Percentiles rank a stretch among this genome's conserved stretches.
Evolutionary conservation across 78 protist genomes (phyloP).

Genomic region (Emiliania huxleyi): DNA sequence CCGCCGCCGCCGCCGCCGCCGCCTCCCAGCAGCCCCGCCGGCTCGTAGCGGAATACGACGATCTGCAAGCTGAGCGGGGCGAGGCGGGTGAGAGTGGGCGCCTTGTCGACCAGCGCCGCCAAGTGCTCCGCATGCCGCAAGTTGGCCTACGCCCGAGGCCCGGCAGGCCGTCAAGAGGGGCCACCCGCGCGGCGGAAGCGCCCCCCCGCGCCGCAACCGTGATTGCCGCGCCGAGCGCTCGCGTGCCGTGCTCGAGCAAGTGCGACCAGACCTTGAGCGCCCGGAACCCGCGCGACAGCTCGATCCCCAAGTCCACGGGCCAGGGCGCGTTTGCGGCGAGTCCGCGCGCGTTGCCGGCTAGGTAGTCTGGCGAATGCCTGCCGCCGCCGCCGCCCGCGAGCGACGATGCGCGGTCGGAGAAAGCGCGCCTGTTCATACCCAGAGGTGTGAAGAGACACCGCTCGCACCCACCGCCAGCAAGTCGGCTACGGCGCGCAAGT

Average conservation of each 20-base stretch:
- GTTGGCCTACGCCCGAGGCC: too few relatives aligned
- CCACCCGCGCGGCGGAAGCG: too few relatives aligned
- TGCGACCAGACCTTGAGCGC: conserved; percentile 7
- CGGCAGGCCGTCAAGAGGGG: too few relatives aligned
- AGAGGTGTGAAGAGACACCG: too few relatives aligned
- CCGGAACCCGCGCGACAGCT: neutral
- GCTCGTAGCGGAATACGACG: neutral
- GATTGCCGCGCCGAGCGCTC: neutral
- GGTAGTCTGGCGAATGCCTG: neutral
- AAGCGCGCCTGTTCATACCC: too few relatives aligned
- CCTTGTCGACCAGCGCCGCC: neutral
- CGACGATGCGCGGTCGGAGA: too few relatives aligned
- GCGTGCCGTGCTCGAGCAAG: neutral
- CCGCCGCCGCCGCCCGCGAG: neutral
- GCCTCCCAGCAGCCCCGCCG: too few relatives aligned
- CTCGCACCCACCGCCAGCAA: too few relatives aligned
- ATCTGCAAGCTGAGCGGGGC: neutral
- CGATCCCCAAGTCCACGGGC: neutral
- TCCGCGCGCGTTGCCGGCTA: neutral
- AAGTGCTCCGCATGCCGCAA: neutral
- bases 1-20: too few relatives aligned
- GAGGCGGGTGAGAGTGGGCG: neutral
- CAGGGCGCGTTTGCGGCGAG: neutral
- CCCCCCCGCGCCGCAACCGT: too few relatives aligned
- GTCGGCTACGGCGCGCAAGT: neutral